phyloP scores from a whole-genome alignment of 495 filamentous ascomycete species.

The Monascus purpureus region DNA sequence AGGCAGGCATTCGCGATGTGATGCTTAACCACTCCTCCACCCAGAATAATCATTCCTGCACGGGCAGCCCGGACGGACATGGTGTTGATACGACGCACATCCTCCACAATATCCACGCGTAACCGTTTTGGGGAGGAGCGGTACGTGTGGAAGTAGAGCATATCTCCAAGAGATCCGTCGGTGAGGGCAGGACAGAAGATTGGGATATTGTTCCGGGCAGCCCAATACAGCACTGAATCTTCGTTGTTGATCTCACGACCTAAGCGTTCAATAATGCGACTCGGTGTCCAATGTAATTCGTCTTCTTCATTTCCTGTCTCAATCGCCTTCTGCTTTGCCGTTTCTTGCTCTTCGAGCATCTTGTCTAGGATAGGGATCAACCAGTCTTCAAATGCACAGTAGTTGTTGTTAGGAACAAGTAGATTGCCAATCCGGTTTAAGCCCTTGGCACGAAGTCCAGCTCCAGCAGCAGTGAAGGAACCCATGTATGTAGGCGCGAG shows the following conservation, averaged over 20 bases:
- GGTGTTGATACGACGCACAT: slow-evolving; percentile 80
- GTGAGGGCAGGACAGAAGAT: slow-evolving; percentile 95
- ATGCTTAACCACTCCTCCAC: slow-evolving; percentile 88
- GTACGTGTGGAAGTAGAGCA: slow-evolving; percentile 96
- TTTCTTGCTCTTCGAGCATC: slow-evolving; percentile 89
- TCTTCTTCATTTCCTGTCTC: slow-evolving; percentile 43
- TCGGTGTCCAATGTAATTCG: slow-evolving; percentile 79
- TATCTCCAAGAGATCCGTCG: slow-evolving; percentile 87
- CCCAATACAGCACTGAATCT: slow-evolving; percentile 85
- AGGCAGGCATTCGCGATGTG: slow-evolving; percentile 94
- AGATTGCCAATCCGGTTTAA: slow-evolving; percentile 94
- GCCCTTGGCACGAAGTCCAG: slow-evolving; percentile 62
- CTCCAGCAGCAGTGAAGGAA: slow-evolving; percentile 61
- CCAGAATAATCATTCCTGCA: slow-evolving; percentile 87
- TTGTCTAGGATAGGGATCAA: slow-evolving; percentile 76
- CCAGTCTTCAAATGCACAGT: slow-evolving; percentile 97
- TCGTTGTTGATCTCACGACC: slow-evolving; percentile 89
- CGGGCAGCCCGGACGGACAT: slow-evolving; percentile 70
- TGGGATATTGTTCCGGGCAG: slow-evolving; percentile 82
- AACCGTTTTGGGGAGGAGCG: slow-evolving; percentile 65
- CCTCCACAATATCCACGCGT: slow-evolving; percentile 74
- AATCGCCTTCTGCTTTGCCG: slow-evolving; percentile 33
- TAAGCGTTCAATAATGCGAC: slow-evolving; percentile 69
- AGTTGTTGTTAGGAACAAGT: slow-evolving; percentile 92
- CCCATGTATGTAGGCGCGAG: slow-evolving; percentile 87